Evolutionary conservation across 2,329 filamentous ascomycete genomes (phyloP), one percentile per base, ranked within the genome.

Genomic region (Aspergillus fumigatiaffinis): DNA sequence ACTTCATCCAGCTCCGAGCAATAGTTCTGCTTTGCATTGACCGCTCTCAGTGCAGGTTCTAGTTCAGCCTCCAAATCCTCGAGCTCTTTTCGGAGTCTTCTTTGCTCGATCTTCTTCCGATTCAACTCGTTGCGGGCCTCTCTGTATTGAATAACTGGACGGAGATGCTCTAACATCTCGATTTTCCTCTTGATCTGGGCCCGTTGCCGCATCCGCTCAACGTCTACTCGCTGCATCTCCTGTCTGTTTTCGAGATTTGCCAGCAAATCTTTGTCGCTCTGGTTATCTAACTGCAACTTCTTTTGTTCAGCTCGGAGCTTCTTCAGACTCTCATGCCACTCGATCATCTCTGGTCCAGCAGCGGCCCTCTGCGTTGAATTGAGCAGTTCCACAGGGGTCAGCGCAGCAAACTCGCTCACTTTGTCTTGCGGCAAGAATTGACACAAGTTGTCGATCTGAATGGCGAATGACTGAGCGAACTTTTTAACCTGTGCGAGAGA

Each of bases 361-460:
- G 92, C 92, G 35, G 94, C 94, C 68, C 92, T 86, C 60, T 96
- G 87, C 0, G 94, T 99, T 66, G 94, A 90, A 58, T 87, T 82
- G 0, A 99, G 81, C 21, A 97, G 82, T 48, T 95, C 89, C 12
- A 96, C 80, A 0, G 93, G 89, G 8, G 86, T 89, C 64, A 96
- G 84, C 4, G 84, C 88, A 4, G 94, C 91, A 71, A 99, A 99
- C 69, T 97, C 92, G 25, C 92, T 91, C 1, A 99, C 94, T 64
- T 92, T 89, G 71, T 99, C 94, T 73, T 99, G 94, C 0, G 94
- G 94, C 48, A 99, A 78, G 67, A 99, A 99, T 71, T 99, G 94
- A 72, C 94, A 99, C 2, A 99, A 81, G 66, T 99, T 99, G 78
- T 99, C 94, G 62, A 97, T 91, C 73, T 99, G 94, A 52, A 99